A percentile compares a stretch with the other conserved stretches of the same genome.
These are phyloP conservation scores for Trametes elegans DNA, from an alignment of 768 basidiomycete genomes.

Conservation along the genomic window DNA sequence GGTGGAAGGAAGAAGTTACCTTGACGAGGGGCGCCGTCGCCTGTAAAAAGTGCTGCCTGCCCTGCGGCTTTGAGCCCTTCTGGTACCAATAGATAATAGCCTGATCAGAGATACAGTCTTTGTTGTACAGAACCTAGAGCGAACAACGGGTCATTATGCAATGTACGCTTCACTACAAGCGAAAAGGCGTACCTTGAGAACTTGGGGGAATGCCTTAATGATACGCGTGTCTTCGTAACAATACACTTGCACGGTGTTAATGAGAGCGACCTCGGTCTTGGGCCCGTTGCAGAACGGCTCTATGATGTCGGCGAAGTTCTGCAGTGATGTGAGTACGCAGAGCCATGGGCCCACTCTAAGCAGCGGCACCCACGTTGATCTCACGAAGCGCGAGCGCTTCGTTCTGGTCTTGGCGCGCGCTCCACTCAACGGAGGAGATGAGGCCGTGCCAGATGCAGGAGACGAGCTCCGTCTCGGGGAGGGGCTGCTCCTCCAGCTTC, in stretches of 20 bases:
- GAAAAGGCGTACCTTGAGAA: conserved; percentile 68
- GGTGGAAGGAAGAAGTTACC: conserved; percentile 38
- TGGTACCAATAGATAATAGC: conserved; percentile 98
- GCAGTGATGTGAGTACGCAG: not conserved
- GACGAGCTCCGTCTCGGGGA: conserved; percentile 83
- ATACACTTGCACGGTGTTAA: conserved; percentile 94
- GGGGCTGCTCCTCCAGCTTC: conserved; percentile 73
- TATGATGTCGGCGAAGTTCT: conserved; percentile 84
- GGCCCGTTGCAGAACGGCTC: conserved; percentile 88
- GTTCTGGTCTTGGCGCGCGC: conserved; percentile 86
- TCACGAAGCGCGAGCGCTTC: conserved; percentile 86
- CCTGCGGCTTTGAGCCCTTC: conserved; percentile 95
- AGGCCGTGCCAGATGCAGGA: conserved; percentile 92
- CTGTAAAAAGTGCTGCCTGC: conserved; percentile 93
- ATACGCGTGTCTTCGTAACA: conserved; percentile 96
- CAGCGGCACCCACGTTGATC: conserved; percentile 70
- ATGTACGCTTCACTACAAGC: not conserved
- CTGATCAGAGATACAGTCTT: conserved; percentile 92
- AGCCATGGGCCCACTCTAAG: not conserved
- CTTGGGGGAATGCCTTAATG: conserved; percentile 92
- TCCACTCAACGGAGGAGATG: conserved; percentile 86
- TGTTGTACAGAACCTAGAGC: conserved; percentile 85
- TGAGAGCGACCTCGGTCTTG: conserved; percentile 90
- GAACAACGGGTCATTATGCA: not conserved
- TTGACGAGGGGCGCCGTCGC: conserved; percentile 86